Evolutionary conservation across 2,329 filamentous ascomycete genomes (phyloP), one percentile per base, ranked within the genome.

Genomic region (Coniochaeta sp.): DNA sequence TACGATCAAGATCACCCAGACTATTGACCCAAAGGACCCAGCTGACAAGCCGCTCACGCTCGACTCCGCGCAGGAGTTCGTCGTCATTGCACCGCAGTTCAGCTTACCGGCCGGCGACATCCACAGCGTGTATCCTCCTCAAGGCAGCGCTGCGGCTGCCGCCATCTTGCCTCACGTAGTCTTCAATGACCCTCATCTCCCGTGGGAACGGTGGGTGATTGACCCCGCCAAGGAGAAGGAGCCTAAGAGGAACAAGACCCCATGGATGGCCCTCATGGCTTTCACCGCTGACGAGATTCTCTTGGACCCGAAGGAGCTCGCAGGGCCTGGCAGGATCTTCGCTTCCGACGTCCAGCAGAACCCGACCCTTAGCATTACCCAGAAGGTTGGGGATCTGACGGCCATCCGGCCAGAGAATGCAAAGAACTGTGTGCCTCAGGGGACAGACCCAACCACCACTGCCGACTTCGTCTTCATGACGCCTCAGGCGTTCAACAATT

Each of bases 151-250:
- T 0, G 78, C 73, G n/a, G 61, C 68, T 1, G 60, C 59, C 5
- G 38, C 66, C 0, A 70, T 74, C 1, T 63, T 80, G 3, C 79
- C 78, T 1, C 77, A 81, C 63, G 63, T 81, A 0, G 74, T 80
- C 5, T 67, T 81, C 22, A 75, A 64, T 1, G 76, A 80, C 61
- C 73, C 76, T 0, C 69, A 73, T 59, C 62, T 79, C 1, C 78
- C 77, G 0, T 80, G 79, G 79, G 74, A 77, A 63, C 62, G 75
- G 1, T 17, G 9, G 28, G 34, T 64, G 0, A 71, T 62, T 0
- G 72, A 66, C 19, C 60, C 60, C 0, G 62, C 52, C 52, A 16
- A 58, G 52, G 58, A 60, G 26, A 31, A 28, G 12, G 17, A 28
- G 31, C 19, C 3, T 1, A 16, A 57, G 50, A 57, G 64, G 22